Percentiles rank a stretch among this genome's conserved stretches.
Evolutionary conservation across 768 basidiomycete genomes (phyloP).

Genomic region (Phanerochaete carnosa): DNA sequence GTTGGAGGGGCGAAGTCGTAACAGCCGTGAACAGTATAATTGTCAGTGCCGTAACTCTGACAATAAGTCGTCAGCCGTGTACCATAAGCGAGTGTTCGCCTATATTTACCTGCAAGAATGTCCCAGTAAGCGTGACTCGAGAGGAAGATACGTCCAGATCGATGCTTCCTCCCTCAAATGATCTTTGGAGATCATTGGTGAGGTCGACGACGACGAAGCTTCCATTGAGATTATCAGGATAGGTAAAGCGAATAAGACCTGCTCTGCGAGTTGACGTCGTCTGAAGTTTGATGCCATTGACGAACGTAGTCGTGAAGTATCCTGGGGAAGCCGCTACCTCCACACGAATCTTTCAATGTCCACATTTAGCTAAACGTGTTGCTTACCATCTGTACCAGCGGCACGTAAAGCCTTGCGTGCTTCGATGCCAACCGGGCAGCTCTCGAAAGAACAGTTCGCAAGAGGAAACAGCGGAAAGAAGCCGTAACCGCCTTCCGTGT

Average conservation of each 20-base stretch:
- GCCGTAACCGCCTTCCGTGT: constrained; percentile 47
- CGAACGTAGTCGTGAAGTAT: constrained; percentile 46
- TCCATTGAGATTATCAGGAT: constrained; percentile 2
- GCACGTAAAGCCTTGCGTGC: constrained; percentile 40
- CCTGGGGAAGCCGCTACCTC: constrained; percentile 41
- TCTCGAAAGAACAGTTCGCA: constrained; percentile 35
- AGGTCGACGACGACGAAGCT: constrained; percentile 20
- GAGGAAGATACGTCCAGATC: constrained; percentile 28
- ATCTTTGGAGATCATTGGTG: constrained; percentile 35
- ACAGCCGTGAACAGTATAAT: constrained; percentile 47
- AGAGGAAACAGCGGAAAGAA: constrained; percentile 50
- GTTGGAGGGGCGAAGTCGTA: constrained; percentile 40
- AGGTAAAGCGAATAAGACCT: constrained; percentile 22
- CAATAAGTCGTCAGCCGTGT: not conserved
- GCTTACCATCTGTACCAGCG: constrained; percentile 40
- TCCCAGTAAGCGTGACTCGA: constrained; percentile 39
- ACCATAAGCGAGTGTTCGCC: not conserved
- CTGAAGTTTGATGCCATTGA: constrained; percentile 37
- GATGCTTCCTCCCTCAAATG: constrained; percentile 43
- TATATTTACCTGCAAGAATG: constrained; percentile 30
- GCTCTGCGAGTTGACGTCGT: constrained; percentile 24
- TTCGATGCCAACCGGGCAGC: constrained; percentile 39
- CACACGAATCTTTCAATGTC: not conserved
- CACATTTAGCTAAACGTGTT: not conserved
- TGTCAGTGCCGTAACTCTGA: constrained; percentile 45